Base-by-base conservation (phyloP, 257 asterid species). In the Gentiana macrophylla region DNA sequence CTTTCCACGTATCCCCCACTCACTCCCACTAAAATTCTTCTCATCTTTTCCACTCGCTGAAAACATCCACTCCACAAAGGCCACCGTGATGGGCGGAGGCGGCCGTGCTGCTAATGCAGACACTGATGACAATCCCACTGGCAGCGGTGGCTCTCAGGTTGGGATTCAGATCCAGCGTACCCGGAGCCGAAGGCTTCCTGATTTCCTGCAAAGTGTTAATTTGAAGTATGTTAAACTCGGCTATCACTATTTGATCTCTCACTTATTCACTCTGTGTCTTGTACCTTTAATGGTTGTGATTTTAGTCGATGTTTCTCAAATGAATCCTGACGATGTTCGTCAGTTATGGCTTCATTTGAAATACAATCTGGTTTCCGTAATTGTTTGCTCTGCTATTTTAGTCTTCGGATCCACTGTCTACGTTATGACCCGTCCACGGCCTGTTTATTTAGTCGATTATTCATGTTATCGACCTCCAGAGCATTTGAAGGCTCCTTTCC, bases 181-280 rank as follows among this genome's bases (percentile, higher is more conserved):
- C 67, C 75, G 89, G 44, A 63, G 65, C 67, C 75, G 89, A 37
- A 66, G 84, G 67, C 63, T 84, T 3, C 94, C 94, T 64, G 94
- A 84, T 77, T 84, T 84, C 71, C 79, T 84, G 36, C 89, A 81
- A 72, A 84, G 92, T 68, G 94, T 85, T 24, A 85, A 85, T 71
- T 66, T 85, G 45, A 85, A 85, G 84, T 85, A 85, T 70, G 94
- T 85, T 35, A 85, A 82, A 67, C 65, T 85, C n/a, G 94, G 94
- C 2, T 85, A 85, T 77, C 94, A 82, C 62, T 85, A 85, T 82
- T 62, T 85, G 84, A 82, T 85, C 76, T 85, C 92, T 59, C 56
- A 85, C 66, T 67, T 85, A 32, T 65, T 85, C 3, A 80, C 91
- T 13, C 88, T 85, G 5, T 85, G 82, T 67, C 59, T 85, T 9